These are phyloP conservation scores for Debaryomyces robertsiae DNA, from an alignment of 1,139 yeast genomes.

Conservation along the genomic window DNA sequence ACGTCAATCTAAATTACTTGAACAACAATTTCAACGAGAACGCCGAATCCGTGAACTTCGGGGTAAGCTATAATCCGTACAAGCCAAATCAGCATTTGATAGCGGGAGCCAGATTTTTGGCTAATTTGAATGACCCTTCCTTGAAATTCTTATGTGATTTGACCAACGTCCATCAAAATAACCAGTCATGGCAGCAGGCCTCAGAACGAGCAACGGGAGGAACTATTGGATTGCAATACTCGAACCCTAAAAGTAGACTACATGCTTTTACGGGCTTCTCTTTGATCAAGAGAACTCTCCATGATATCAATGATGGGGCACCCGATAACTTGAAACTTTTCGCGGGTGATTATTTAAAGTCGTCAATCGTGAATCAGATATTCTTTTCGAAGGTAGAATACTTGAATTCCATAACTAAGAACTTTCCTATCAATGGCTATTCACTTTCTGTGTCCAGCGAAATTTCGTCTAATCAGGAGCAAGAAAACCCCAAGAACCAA, in stretches of 20 bases:
- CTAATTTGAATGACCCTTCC: slow-evolving; percentile 44
- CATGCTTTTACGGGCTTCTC: slow-evolving; percentile 41
- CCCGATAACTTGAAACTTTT: slow-evolving; percentile 32
- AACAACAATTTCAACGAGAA: slow-evolving; percentile 49
- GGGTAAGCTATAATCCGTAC: slow-evolving; percentile 49
- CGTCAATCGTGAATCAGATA: slow-evolving; percentile 34
- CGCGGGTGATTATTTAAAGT: slow-evolving; percentile 39
- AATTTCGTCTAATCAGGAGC: slow-evolving; percentile 37
- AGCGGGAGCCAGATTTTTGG: slow-evolving; percentile 35
- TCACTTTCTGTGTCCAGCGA: slow-evolving; percentile 27
- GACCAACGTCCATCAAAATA: slow-evolving; percentile 40
- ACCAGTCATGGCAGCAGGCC: slow-evolving; percentile 43
- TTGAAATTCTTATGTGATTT: slow-evolving; percentile 42
- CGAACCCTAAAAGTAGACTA: slow-evolving; percentile 20
- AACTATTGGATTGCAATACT: slow-evolving; percentile 45
- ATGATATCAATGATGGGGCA: slow-evolving; percentile 47
- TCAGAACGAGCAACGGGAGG: slow-evolving; percentile 42
- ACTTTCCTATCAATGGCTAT: slow-evolving; percentile 37
- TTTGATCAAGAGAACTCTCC: slow-evolving; percentile 43
- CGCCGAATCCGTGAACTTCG: slow-evolving; percentile 44
- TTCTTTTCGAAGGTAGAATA: slow-evolving; percentile 25
- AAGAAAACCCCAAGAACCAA: slow-evolving; percentile 23
- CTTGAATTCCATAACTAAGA: slow-evolving; percentile 29
- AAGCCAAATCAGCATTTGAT: slow-evolving; percentile 47
- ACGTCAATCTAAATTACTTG: slow-evolving; percentile 41